These are phyloP conservation scores for Xylariaceae sp. DNA, from an alignment of 2,329 filamentous ascomycete species.

Conservation along the genomic window DNA sequence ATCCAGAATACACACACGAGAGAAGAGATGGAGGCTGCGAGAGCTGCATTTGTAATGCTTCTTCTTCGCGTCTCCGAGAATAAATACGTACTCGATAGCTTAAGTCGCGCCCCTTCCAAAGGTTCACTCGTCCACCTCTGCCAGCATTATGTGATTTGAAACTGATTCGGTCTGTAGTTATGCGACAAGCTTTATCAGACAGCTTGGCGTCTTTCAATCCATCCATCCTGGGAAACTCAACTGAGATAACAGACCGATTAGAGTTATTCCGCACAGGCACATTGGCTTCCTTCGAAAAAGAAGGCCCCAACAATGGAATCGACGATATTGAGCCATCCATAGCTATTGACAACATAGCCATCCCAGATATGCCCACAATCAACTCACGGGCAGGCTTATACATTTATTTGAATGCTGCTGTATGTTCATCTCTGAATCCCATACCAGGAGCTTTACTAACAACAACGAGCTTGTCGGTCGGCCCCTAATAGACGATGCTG, in stretches of 20 bases:
- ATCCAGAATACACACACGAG: slow-evolving; percentile 18
- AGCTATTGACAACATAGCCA: slow-evolving; percentile 50
- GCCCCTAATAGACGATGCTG: slow-evolving; percentile 76
- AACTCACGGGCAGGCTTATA: slow-evolving; percentile 81
- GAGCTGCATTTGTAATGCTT: slow-evolving; percentile 61
- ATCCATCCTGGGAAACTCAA: slow-evolving; percentile 53
- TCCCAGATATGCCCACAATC: slow-evolving; percentile 63
- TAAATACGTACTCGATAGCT: slow-evolving; percentile 46
- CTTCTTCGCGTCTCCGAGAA: slow-evolving; percentile 61
- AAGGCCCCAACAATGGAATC: slow-evolving; percentile 47
- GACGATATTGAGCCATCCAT: slow-evolving; percentile 56
- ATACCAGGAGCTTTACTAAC: slow-evolving; percentile 24
- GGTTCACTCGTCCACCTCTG: slow-evolving; percentile 35
- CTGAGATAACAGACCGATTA: slow-evolving; percentile 50
- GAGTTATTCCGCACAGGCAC: slow-evolving; percentile 57
- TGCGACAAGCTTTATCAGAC: slow-evolving; percentile 47
- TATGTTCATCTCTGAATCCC: slow-evolving; percentile 39
- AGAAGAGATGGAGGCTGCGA: slow-evolving; percentile 57
- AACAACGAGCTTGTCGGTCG: slow-evolving; percentile 67
- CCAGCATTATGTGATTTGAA: slow-evolving; percentile 16
- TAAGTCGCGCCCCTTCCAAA: slow-evolving; percentile 51
- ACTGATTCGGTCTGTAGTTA: slow-evolving; percentile 31
- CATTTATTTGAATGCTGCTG: slow-evolving; percentile 77
- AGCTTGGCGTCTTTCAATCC: slow-evolving; percentile 52
- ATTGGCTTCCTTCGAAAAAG: slow-evolving; percentile 51